Base-by-base conservation (phyloP, 108 stramenopile species). In the Stephanodiscus minutulus region DNA sequence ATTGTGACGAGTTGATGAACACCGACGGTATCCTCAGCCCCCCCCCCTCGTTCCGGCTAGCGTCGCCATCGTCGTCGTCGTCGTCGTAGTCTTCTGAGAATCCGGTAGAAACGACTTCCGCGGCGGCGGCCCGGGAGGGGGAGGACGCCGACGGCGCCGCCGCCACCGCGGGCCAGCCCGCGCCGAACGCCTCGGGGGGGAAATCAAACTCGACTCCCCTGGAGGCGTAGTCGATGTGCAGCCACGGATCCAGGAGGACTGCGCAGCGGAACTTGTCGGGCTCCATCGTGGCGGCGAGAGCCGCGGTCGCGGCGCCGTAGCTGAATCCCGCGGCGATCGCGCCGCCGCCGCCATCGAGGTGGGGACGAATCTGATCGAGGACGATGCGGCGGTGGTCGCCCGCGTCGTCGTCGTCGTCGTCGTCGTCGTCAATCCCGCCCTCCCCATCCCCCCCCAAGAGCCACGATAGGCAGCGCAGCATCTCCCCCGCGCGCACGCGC, bases 241-340 rank as follows among this genome's bases (percentile, higher is more conserved):
- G 77, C 86, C 86, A 87, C 7, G 77, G 77, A 70, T 87, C 86
- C 54, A 87, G 67, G 0, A 86, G 43, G 41, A 83, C 46, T 24
- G 70, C 82, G 44, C 79, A 84, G 52, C 78, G 70, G 66, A 83
- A 80, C 22, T 56, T 64, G 2, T 68, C 29, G 20, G 78, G 69
- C 36, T 63, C 41, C 27, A 66, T 17, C 12, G 79, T 73, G 4
- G 83, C 78, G 0, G 72, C 75, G 5, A 75, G 52, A 15, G 83
- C 62, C 24, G 55, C 66, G 47, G 86, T 87, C 10, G 83, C 60
- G n/a, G 82, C 71, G 13, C 83, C 86, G 53, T 85, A 85, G 25
- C 81, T 82, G 61, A 79, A 87, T 22, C 83, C 86, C n/a, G 84
- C 66, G n/a, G 74, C 83, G 47, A 85, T 74, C 35, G 77, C 56